These are phyloP conservation scores for Aspergillus unguis DNA, from an alignment of 2,329 filamentous ascomycete genomes.

Conservation along the genomic window DNA sequence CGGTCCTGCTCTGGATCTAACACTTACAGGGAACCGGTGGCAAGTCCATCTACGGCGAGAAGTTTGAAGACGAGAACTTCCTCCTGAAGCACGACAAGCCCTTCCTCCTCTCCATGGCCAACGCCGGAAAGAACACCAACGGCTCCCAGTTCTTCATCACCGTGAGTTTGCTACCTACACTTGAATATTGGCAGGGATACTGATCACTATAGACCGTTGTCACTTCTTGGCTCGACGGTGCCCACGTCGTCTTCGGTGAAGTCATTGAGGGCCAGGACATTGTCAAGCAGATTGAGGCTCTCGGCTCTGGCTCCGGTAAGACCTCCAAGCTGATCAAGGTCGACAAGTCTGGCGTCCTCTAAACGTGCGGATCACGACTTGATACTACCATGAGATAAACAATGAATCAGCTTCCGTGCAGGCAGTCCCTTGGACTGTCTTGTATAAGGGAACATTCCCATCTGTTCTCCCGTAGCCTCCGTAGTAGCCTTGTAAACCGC, in stretches of 20 bases:
- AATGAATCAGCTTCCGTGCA: background rate
- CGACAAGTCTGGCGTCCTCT: background rate
- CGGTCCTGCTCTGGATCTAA: background rate
- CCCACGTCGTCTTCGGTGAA: conserved; percentile 67
- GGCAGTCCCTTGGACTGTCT: background rate
- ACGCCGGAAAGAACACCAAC: conserved; percentile 90
- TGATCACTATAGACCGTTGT: conserved; percentile 49
- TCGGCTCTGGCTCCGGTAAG: conserved; percentile 53
- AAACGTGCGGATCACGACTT: background rate
- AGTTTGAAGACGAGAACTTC: conserved; percentile 95
- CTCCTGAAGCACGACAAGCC: conserved; percentile 66
- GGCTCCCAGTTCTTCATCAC: conserved; percentile 73
- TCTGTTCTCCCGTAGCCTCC: too few relatives aligned
- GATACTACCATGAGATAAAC: background rate
- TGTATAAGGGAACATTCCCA: too few relatives aligned
- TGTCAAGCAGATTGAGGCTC: conserved; percentile 58
- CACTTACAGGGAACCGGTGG: conserved; percentile 72
- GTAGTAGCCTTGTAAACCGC: too few relatives aligned
- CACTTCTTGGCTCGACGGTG: conserved; percentile 64
- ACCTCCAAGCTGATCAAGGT: background rate
- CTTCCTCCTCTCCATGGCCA: conserved; percentile 89
- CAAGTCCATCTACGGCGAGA: conserved; percentile 92
- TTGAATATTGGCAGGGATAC: background rate
- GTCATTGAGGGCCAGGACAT: conserved; percentile 54
- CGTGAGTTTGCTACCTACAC: conserved; percentile 10